A percentile compares a stretch with the other conserved stretches of the same genome.
Evolutionary conservation across 2,329 filamentous ascomycete species (phyloP).

Genomic region (Apiospora rasikravindrae): DNA sequence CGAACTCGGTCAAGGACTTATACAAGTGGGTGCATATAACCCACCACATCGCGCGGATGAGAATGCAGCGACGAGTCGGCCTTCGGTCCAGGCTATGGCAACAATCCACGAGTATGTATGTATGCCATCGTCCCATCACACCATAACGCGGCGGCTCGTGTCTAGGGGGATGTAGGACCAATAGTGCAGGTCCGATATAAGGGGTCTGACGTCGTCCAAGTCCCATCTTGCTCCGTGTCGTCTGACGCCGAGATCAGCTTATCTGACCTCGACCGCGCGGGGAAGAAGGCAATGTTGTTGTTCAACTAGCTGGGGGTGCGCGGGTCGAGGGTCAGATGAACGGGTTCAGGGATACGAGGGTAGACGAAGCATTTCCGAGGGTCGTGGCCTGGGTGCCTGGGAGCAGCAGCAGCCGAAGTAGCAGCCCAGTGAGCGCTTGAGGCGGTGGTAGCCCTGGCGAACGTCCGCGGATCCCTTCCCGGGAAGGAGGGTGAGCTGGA

Average conservation of each 20-base stretch:
- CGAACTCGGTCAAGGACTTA: neutral
- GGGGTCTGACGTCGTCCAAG: conserved; percentile 11
- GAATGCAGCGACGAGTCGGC: neutral
- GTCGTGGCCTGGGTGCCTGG: neutral
- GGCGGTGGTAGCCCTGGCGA: neutral
- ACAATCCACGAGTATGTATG: neutral
- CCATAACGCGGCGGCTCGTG: neutral
- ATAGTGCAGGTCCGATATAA: conserved; percentile 1
- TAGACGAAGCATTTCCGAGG: neutral
- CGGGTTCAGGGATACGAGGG: neutral
- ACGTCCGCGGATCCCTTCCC: neutral
- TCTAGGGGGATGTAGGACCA: neutral
- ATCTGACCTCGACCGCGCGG: neutral
- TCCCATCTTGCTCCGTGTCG: neutral
- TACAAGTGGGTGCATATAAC: neutral
- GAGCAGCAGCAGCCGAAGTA: too few relatives aligned
- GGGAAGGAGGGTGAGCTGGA: neutral
- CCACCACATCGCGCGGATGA: neutral
- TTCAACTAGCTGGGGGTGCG: neutral
- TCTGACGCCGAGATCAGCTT: conserved; percentile 11
- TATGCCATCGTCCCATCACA: neutral
- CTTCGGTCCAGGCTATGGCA: neutral
- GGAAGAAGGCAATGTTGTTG: neutral
- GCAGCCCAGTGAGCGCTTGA: neutral
- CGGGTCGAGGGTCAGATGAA: neutral